Evolutionary conservation across 1,284 basidiomycete genomes (phyloP).

Genomic region (Sphaerobolus stellatus): DNA sequence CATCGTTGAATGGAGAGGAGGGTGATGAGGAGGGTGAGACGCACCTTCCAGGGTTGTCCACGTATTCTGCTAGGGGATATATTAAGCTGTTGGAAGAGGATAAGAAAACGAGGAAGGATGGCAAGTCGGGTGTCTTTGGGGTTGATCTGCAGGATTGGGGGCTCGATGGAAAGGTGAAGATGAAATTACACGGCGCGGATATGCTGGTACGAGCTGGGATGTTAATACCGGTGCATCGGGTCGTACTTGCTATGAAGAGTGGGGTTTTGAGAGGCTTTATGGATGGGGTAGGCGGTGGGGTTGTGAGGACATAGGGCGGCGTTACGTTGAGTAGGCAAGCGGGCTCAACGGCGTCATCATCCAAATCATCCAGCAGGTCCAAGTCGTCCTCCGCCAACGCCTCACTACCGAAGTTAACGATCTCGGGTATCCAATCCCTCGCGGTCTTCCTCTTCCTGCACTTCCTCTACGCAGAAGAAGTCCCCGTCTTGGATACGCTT

Average conservation of each 20-base stretch:
- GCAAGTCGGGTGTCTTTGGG: slow-evolving; percentile 23
- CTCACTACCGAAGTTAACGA: slow-evolving; percentile 31
- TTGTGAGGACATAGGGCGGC: too few relatives aligned
- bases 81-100: slow-evolving; percentile 18
- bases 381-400: not conserved
- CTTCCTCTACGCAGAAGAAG: slow-evolving; percentile 86
- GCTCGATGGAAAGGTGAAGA: too few relatives aligned
- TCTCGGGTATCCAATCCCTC: slow-evolving; percentile 59
- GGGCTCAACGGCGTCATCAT: not conserved
- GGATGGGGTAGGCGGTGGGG: too few relatives aligned
- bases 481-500: slow-evolving; percentile 45
- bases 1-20: slow-evolving; percentile 35
- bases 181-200: slow-evolving; percentile 70
- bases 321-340: too few relatives aligned
- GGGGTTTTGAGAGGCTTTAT: slow-evolving; percentile 48
- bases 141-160: slow-evolving; percentile 32
- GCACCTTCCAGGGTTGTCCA: not conserved
- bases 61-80: slow-evolving; percentile 17
- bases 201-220: slow-evolving; percentile 45
- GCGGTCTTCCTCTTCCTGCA: slow-evolving; percentile 77
- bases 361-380: not conserved
- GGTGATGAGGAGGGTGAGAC: slow-evolving; percentile 44
- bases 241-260: slow-evolving; percentile 65
- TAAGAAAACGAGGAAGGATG: slow-evolving; percentile 18
- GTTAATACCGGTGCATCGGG: slow-evolving; percentile 64